These are phyloP conservation scores for Sporothrix variecibatus DNA, from an alignment of 2,329 filamentous ascomycete genomes.

Conservation along the genomic window DNA sequence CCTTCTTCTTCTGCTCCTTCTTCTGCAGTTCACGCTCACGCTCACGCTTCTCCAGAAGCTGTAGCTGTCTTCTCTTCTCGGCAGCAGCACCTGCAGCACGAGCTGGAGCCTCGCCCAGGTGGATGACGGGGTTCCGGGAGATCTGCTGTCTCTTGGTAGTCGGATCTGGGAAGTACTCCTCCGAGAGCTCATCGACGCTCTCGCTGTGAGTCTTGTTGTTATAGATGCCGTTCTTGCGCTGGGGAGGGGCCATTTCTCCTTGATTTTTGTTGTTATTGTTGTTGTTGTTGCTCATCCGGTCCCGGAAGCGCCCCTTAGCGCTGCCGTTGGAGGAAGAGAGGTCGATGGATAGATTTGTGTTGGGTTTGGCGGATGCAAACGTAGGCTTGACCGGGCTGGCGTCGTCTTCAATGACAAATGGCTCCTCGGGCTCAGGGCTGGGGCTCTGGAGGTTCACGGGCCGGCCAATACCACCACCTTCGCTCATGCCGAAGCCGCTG, in stretches of 20 bases:
- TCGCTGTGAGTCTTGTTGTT: neutral
- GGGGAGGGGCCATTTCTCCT: neutral
- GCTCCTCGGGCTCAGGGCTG: neutral
- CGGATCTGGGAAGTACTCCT: constrained; percentile 11
- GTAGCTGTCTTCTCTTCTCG: neutral
- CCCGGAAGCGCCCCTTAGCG: constrained; percentile 18
- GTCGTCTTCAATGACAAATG: neutral
- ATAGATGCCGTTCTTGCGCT: neutral
- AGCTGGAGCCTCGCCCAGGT: neutral
- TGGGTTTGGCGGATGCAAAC: neutral
- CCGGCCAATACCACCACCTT: neutral
- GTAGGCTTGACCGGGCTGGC: neutral
- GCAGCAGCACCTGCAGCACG: neutral
- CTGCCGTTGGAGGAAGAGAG: neutral
- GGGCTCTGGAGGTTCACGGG: neutral
- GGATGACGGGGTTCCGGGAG: neutral
- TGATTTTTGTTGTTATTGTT: neutral
- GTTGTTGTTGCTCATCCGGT: constrained; percentile 16
- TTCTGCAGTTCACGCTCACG: neutral
- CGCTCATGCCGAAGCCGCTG: neutral
- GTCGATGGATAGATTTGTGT: constrained; percentile 1
- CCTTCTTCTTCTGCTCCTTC: neutral
- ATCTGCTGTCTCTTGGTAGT: constrained; percentile 1
- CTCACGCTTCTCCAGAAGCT: neutral
- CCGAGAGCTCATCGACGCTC: constrained; percentile 5